phyloP scores from a whole-genome alignment of 768 basidiomycete genomes.

The Asterophora lycoperdoides region DNA sequence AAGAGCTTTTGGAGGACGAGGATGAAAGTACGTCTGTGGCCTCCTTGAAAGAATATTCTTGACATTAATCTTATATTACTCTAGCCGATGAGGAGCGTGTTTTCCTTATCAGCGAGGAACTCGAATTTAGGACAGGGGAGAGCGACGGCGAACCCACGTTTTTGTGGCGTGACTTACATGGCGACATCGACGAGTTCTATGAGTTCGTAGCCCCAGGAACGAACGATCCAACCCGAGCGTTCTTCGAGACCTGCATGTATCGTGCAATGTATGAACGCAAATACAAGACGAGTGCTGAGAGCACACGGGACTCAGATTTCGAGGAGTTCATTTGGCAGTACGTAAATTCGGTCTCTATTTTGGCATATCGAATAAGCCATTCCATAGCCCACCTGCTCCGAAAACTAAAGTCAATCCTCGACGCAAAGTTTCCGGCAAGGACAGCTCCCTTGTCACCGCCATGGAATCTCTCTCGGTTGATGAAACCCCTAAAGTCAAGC shows the following conservation, averaged over 20 bases:
- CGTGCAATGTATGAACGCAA: constrained; percentile 97
- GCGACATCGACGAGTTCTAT: constrained; percentile 89
- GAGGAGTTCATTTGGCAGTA: constrained; percentile 81
- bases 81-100: constrained; percentile 91
- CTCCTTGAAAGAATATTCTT: constrained; percentile 5
- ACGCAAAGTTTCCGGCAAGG: constrained; percentile 27
- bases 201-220: constrained; percentile 84
- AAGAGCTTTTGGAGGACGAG: constrained; percentile 90
- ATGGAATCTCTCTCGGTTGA: constrained; percentile 2
- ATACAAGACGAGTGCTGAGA: constrained; percentile 68
- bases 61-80: neutral
- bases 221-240: constrained; percentile 76
- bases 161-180: constrained; percentile 88
- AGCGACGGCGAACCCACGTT: constrained; percentile 78
- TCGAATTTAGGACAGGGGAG: constrained; percentile 76
- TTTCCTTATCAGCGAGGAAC: constrained; percentile 87
- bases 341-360: constrained; percentile 28
- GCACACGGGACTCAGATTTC: constrained; percentile 60
- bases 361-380: neutral
- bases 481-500: constrained; percentile 2
- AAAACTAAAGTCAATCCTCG: constrained; percentile 28
- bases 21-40: constrained; percentile 61
- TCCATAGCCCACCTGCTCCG: constrained; percentile 32
- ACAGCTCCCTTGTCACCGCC: constrained; percentile 8
- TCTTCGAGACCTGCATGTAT: constrained; percentile 94